Conservation (phyloP, 352 stramenopile species). For the Phytophthora syringae region DNA sequence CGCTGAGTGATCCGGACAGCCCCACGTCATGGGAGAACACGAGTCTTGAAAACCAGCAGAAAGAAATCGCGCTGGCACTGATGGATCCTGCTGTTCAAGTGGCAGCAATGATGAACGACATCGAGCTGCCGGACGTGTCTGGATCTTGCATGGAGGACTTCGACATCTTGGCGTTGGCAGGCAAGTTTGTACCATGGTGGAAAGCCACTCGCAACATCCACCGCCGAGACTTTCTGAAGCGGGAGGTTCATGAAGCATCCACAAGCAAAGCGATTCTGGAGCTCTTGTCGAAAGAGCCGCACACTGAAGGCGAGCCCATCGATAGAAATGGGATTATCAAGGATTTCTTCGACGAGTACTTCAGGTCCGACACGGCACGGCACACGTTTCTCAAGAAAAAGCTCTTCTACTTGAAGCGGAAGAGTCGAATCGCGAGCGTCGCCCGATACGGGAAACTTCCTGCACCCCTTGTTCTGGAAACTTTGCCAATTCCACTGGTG, state of each 20-base stretch:
- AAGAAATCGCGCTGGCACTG: constrained; percentile 61
- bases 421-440: constrained; percentile 47
- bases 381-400: constrained; percentile 61
- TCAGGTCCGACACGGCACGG: constrained; percentile 44
- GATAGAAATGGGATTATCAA: constrained; percentile 21
- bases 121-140: constrained; percentile 64
- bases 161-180: constrained; percentile 54
- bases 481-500: constrained; percentile 37
- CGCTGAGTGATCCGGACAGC: constrained; percentile 35
- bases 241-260: constrained; percentile 55
- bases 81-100: constrained; percentile 65
- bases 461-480: constrained; percentile 52
- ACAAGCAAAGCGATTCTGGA: constrained; percentile 41
- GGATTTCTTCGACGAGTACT: constrained; percentile 56
- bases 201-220: constrained; percentile 48
- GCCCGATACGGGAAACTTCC: constrained; percentile 53
- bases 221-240: constrained; percentile 57
- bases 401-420: constrained; percentile 50
- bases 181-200: constrained; percentile 71
- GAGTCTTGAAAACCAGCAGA: constrained; percentile 44
- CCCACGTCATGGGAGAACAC: constrained; percentile 49
- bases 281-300: constrained; percentile 42
- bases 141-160: constrained; percentile 44
- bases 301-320: constrained; percentile 5
- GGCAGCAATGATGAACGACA: constrained; percentile 57